Percentiles rank a stretch among this genome's conserved stretches.
Conservation (phyloP, 176 grass and related monocot genomes). For the Paspalum notatum region DNA sequence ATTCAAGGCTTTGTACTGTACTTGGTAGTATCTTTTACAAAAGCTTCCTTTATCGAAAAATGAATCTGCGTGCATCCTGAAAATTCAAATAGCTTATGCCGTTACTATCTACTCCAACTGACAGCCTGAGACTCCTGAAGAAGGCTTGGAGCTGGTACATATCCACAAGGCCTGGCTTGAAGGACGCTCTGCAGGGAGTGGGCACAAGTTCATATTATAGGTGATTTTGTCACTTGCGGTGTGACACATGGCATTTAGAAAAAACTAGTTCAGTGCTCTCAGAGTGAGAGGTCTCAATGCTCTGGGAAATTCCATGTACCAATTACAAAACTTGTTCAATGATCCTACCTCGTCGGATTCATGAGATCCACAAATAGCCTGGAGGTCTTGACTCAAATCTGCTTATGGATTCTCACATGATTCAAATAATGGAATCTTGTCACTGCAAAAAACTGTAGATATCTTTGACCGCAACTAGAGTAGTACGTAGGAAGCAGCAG, state of each 20-base stretch:
- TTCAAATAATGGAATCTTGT: background rate
- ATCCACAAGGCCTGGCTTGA: slow-evolving; percentile 76
- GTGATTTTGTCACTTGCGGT: slow-evolving; percentile 9
- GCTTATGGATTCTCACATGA: background rate
- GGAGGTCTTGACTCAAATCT: background rate
- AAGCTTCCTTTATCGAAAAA: no score
- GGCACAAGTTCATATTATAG: slow-evolving; percentile 34
- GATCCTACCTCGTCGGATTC: background rate
- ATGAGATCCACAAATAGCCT: background rate
- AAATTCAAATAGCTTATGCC: background rate
- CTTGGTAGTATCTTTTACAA: no score
- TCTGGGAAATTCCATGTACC: background rate
- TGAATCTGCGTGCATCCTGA: no score
- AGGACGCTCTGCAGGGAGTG: slow-evolving; percentile 53
- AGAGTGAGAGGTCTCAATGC: background rate
- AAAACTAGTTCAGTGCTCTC: background rate
- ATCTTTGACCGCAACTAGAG: background rate
- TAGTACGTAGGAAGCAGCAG: no score
- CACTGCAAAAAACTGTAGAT: background rate
- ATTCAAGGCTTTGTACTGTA: background rate
- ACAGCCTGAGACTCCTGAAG: slow-evolving; percentile 51
- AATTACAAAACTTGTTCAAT: background rate
- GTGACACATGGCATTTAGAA: background rate
- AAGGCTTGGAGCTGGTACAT: slow-evolving; percentile 53
- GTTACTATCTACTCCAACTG: slow-evolving; percentile 17